Evolutionary conservation across 345 rosid species (phyloP), one percentile per base, ranked within the genome.

Genomic region (Eucalyptus grandis): DNA sequence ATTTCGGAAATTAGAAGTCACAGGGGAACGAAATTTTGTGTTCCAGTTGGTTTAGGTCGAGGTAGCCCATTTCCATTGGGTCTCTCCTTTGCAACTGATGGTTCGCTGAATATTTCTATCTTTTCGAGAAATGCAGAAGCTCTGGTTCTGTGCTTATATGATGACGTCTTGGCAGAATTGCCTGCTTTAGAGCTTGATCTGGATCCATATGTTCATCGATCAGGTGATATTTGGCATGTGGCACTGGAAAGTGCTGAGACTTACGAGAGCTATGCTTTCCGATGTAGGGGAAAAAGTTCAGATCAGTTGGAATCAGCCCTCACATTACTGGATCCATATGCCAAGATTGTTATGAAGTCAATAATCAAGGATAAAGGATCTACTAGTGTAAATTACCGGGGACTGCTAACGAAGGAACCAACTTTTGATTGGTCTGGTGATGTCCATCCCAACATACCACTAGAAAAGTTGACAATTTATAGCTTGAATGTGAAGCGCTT

Each of bases 121-220:
- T 94, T 94, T 93, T 96, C 99, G 72, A 96, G 96, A 90, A 91
- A 88, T 88, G 93, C 96, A 9, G 90, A 87, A 80, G 90, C 93
- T 30, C 93, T 96, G 85, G 94, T 95, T 90, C 91, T 98, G 54
- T 97, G 99, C 91, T 92, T 98, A 90, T 95, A 93, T 89, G 93
- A 93, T 91, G 97, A 96, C 46, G 81, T 47, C n/a, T 85, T 90
- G 88, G 89, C 92, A 6, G 95, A 93, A 46, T 91, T 88, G 87
- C 99, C 99, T 85, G 95, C 97, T 88, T 89, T 98, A 89, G 98
- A 96, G 96, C 96, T 97, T 90, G 98, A 97, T 93, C 98, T 98
- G 16, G 98, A 98, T 92, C 97, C 98, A 5, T 94, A 94, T 88
- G 96, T 96, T 82, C 95, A 98, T 91, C 94, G 96, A 91, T 92